Evolutionary conservation across 352 stramenopile genomes (phyloP), one percentile per base, ranked within the genome.

Genomic region (Phytophthora kernoviae): DNA sequence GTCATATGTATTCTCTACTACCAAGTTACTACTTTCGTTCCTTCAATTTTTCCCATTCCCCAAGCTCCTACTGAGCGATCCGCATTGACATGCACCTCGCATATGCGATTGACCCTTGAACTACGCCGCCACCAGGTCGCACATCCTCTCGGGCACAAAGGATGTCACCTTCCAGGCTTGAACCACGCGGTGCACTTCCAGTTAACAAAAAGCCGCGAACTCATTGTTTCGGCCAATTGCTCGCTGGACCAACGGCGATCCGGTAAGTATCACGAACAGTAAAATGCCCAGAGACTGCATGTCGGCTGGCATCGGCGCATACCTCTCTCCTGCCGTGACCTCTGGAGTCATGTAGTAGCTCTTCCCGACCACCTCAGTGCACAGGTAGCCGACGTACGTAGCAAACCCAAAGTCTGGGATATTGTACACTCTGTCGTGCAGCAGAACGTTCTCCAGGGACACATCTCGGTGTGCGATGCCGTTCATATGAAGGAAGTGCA

Each of bases 221-320:
- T 61, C 64, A 15, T 68, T 70, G 22, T 86, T 73, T 5, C 60
- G 32, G 8, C 44, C 40, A 1, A 64, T 61, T 0, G 73, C 73
- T 9, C 45, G 56, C 1, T 77, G 59, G 40, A 67, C 57, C 9
- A 88, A 66, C 11, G 78, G 79, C 8, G 79, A 82, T 0, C 82
- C 82, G 4, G 77, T 87, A 6, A 91, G 49, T 76, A 91, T 83
- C 40, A 88, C 79, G 68, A 89, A 91, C 5, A 91, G 54, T 37
- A 91, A 62, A 22, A 88, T 64, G 5, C 82, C 79, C 1, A 91
- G 67, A 17, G 82, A 88, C 82, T 79, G 90, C 52, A 88, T 69
- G 27, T 91, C 82, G n/a, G 79, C 79, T 4, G 65, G 75, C 11
- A 58, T 56, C 0, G 75, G 77, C 34, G 84, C 69, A 68, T 88